phyloP scores from a whole-genome alignment of 345 rosid genomes.

The Boechera stricta region DNA sequence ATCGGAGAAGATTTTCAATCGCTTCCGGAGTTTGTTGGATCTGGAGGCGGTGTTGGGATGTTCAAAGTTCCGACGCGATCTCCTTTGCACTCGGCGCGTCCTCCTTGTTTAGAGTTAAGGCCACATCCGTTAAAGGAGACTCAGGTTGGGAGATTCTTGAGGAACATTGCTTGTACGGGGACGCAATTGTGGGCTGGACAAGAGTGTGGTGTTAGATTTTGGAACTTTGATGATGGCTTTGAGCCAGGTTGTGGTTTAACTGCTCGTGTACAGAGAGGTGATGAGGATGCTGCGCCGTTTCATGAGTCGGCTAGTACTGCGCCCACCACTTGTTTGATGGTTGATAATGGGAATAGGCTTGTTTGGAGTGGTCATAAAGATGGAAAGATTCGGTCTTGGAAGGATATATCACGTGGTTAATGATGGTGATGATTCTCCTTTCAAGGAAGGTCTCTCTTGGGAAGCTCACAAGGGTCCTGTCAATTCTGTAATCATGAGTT shows the following conservation, averaged over 20 bases:
- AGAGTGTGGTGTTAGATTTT: constrained; percentile 84
- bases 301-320: constrained; percentile 78
- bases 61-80: constrained; percentile 77
- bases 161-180: constrained; percentile 86
- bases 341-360: constrained; percentile 68
- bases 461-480: constrained; percentile 93
- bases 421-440: constrained; percentile 50
- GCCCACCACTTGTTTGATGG: constrained; percentile 78
- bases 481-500: constrained; percentile 70
- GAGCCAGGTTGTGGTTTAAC: constrained; percentile 72
- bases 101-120: constrained; percentile 82
- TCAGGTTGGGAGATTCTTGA: constrained; percentile 83
- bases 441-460: constrained; percentile 95
- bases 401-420: constrained; percentile 60
- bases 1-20: constrained; percentile 51
- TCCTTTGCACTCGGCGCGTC: constrained; percentile 81
- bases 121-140: constrained; percentile 97
- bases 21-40: constrained; percentile 68
- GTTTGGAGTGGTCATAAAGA: constrained; percentile 99
- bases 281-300: constrained; percentile 98
- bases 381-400: constrained; percentile 93
- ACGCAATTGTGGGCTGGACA: constrained; percentile 97
- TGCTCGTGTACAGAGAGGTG: constrained; percentile 79
- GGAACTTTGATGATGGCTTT: constrained; percentile 70
- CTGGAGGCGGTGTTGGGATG: constrained; percentile 62